phyloP scores from a whole-genome alignment of 2,329 filamentous ascomycete genomes.

The Talaromyces sp. region DNA sequence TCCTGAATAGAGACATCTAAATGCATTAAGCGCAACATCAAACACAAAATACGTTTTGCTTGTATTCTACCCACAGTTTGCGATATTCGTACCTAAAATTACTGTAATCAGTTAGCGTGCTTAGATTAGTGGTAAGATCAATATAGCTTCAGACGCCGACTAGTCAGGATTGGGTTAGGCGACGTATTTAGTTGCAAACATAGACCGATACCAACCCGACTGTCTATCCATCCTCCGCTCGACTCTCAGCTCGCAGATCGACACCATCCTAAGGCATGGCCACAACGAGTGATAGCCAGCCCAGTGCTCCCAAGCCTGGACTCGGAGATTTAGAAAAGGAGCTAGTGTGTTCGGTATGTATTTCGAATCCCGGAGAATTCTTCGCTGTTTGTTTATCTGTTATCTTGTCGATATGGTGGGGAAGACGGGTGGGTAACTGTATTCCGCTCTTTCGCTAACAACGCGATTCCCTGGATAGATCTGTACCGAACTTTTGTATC shows the following conservation, averaged over 20 bases:
- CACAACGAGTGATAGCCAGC: slow-evolving; percentile 10
- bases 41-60: neutral
- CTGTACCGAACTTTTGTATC: slow-evolving; percentile 90
- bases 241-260: slow-evolving; percentile 3
- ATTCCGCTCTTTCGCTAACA: slow-evolving; percentile 9
- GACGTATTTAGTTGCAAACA: neutral
- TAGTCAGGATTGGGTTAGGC: slow-evolving; percentile 2
- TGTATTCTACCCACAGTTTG: neutral
- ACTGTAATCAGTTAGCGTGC: neutral
- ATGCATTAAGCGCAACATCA: neutral
- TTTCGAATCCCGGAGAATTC: slow-evolving; percentile 17
- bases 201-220: neutral
- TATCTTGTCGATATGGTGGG: slow-evolving; percentile 11
- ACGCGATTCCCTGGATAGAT: slow-evolving; percentile 60
- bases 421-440: slow-evolving; percentile 7
- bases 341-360: slow-evolving; percentile 85
- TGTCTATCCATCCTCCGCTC: neutral
- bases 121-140: neutral
- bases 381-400: slow-evolving; percentile 16
- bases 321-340: slow-evolving; percentile 79
- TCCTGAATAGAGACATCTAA: neutral
- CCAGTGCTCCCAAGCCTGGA: slow-evolving; percentile 18
- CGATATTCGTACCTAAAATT: neutral
- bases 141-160: neutral
- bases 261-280: slow-evolving; percentile 11